Conservation (phyloP, 2,329 filamentous ascomycete genomes). For the Diplodia seriata region DNA sequence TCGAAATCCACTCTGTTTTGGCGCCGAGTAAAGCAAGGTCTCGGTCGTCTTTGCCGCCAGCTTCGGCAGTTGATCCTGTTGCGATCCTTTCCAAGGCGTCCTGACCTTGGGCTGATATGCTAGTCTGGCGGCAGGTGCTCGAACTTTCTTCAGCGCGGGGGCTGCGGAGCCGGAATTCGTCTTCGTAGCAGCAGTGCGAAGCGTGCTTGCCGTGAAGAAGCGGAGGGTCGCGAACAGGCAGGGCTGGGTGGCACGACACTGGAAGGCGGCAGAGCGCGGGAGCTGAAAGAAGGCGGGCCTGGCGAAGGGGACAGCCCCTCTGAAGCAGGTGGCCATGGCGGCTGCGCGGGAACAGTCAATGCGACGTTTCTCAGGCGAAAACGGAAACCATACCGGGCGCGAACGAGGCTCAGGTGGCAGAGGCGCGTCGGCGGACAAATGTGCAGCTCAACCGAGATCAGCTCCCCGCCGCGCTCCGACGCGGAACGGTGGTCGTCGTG, state of each 20-base stretch:
- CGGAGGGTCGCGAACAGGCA: slow-evolving; percentile 5
- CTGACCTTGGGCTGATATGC: slow-evolving; percentile 5
- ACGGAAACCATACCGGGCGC: slow-evolving; percentile 21
- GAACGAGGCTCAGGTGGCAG: slow-evolving; percentile 12
- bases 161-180: background rate
- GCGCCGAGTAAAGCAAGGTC: slow-evolving; percentile 17
- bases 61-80: background rate
- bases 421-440: slow-evolving; percentile 17
- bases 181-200: slow-evolving; percentile 2
- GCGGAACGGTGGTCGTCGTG: slow-evolving; percentile 14
- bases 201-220: slow-evolving; percentile 10
- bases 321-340: slow-evolving; percentile 27
- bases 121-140: background rate
- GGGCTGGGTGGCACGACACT: slow-evolving; percentile 13
- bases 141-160: background rate
- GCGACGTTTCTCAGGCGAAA: background rate
- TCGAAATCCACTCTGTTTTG: slow-evolving; percentile 23
- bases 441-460: slow-evolving; percentile 31
- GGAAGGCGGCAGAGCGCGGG: slow-evolving; percentile 7
- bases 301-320: slow-evolving; percentile 4
- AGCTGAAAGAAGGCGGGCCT: background rate
- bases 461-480: slow-evolving; percentile 33
- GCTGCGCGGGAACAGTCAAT: slow-evolving; percentile 8
- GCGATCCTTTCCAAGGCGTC: background rate
- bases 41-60: background rate